Conservation (phyloP, 108 stramenopile genomes). For the Nitzschia sp. region DNA sequence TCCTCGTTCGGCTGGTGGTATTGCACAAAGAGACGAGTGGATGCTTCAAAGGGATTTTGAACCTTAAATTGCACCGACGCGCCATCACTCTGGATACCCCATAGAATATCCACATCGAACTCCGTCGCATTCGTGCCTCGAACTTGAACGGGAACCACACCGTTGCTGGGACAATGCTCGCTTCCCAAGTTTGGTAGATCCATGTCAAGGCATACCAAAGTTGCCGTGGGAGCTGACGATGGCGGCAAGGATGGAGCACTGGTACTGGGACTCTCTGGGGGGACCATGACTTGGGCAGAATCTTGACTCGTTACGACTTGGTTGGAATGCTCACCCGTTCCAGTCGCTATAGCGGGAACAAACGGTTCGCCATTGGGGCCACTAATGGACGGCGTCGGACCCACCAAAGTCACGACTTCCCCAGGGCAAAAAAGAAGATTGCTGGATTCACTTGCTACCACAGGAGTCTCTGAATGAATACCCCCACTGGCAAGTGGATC, state of each 20-base stretch:
- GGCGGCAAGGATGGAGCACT: too few relatives aligned
- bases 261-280: too few relatives aligned
- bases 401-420: background rate
- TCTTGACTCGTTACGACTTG: background rate
- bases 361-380: background rate
- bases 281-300: background rate
- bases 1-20: background rate
- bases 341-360: background rate
- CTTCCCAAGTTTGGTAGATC: background rate
- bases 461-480: too few relatives aligned
- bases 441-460: background rate
- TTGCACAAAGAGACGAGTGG: background rate
- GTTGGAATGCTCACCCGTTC: background rate
- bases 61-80: background rate
- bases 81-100: background rate
- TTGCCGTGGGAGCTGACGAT: background rate
- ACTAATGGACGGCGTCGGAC: background rate
- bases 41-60: background rate
- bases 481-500: background rate
- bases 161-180: background rate
- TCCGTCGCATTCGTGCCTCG: background rate
- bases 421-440: background rate
- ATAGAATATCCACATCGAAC: background rate
- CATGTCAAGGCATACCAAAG: background rate
- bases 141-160: background rate